Evolutionary conservation across 495 filamentous ascomycete genomes (phyloP).

Genomic region (Lophium mytilinum): DNA sequence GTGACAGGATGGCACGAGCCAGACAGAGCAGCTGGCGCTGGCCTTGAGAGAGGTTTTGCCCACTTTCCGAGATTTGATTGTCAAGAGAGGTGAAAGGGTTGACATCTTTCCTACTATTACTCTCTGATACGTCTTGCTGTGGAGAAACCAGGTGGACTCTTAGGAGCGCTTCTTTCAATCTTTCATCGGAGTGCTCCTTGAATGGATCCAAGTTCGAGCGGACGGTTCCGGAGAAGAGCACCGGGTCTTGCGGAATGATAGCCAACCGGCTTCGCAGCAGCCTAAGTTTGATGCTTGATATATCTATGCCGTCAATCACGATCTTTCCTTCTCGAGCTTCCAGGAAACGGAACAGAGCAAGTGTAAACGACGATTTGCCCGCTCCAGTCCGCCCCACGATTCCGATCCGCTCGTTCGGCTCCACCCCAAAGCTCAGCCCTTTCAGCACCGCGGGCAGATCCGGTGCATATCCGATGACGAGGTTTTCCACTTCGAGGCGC

Average conservation of each 20-base stretch:
- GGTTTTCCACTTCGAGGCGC: slow-evolving; percentile 60
- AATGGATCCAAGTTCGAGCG: slow-evolving; percentile 79
- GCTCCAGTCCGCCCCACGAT: slow-evolving; percentile 83
- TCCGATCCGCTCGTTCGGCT: slow-evolving; percentile 67
- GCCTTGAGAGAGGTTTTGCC: slow-evolving; percentile 75
- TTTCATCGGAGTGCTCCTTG: slow-evolving; percentile 58
- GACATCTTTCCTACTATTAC: slow-evolving; percentile 32
- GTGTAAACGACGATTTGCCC: slow-evolving; percentile 61
- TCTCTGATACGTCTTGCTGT: slow-evolving; percentile 11
- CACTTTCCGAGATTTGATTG: slow-evolving; percentile 64
- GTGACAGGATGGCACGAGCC: slow-evolving; percentile 71
- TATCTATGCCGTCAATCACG: slow-evolving; percentile 21
- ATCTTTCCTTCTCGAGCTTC: slow-evolving; percentile 13
- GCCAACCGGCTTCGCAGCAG: slow-evolving; percentile 15
- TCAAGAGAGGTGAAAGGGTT: slow-evolving; percentile 57
- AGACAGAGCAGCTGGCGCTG: slow-evolving; percentile 84
- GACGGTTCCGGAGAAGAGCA: slow-evolving; percentile 76
- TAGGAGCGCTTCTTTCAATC: slow-evolving; percentile 65
- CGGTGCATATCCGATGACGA: slow-evolving; percentile 67
- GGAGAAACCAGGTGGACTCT: slow-evolving; percentile 61
- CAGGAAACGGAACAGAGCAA: slow-evolving; percentile 21
- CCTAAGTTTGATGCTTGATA: slow-evolving; percentile 9
- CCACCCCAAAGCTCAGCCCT: slow-evolving; percentile 60
- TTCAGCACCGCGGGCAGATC: slow-evolving; percentile 71
- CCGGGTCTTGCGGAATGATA: slow-evolving; percentile 26